A percentile compares a stretch with the other conserved stretches of the same genome.
These are phyloP conservation scores for Neospora caninum DNA, from an alignment of 169 alveolate genomes.

Conservation along the genomic window DNA sequence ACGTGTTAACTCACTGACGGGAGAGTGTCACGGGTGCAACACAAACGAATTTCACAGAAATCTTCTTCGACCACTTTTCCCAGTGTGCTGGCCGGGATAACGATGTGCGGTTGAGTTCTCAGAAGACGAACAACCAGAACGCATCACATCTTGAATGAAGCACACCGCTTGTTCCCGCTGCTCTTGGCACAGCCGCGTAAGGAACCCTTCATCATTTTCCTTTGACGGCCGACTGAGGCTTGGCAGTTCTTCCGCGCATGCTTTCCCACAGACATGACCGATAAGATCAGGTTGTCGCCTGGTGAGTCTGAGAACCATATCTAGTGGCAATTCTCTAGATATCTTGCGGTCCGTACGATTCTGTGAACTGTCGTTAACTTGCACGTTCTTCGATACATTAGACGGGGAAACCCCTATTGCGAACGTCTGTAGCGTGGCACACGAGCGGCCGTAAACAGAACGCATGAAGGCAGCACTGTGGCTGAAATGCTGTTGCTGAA, in stretches of 20 bases:
- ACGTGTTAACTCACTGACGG: background rate
- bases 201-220: background rate
- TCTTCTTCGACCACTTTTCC: background rate
- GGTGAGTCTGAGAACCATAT: background rate
- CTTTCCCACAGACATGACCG: background rate
- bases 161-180: background rate
- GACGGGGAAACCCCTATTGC: background rate
- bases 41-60: background rate
- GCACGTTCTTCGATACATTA: background rate
- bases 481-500: background rate
- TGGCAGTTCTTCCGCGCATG: background rate
- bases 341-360: background rate
- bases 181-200: background rate
- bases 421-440: background rate
- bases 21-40: background rate
- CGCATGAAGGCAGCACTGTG: background rate
- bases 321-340: background rate
- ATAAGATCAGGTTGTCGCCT: constrained; percentile 1
- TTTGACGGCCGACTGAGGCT: background rate
- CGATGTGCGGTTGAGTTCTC: too few relatives aligned
- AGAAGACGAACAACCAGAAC: too few relatives aligned
- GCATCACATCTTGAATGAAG: too few relatives aligned
- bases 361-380: background rate
- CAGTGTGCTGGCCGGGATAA: background rate
- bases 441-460: constrained; percentile 30